These are phyloP conservation scores for Kurtzmaniella natalensis DNA, from an alignment of 1,139 yeast species.

Conservation along the genomic window DNA sequence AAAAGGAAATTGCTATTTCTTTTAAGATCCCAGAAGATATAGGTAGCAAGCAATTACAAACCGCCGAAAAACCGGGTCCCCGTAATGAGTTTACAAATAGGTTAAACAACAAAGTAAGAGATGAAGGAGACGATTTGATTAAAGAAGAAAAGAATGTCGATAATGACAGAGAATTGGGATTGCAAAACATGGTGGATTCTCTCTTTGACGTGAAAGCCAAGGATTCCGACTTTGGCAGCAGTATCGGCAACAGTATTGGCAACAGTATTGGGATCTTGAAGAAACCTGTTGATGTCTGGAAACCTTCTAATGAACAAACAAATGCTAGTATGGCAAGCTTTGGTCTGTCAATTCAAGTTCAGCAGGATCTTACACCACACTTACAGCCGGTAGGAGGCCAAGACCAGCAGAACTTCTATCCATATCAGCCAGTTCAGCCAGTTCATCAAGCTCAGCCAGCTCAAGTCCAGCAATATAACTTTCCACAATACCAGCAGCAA, in stretches of 20 bases:
- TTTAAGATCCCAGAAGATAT: slow-evolving; percentile 32
- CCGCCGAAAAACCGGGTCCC: too few relatives aligned
- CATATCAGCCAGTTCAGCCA: too few relatives aligned
- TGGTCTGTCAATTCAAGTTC: too few relatives aligned
- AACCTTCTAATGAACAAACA: too few relatives aligned
- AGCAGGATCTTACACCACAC: too few relatives aligned
- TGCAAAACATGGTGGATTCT: slow-evolving; percentile 17
- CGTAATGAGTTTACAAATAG: neutral
- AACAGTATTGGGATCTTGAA: too few relatives aligned
- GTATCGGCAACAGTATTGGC: too few relatives aligned
- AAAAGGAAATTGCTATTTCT: slow-evolving; percentile 12
- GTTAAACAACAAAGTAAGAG: neutral
- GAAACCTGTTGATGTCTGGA: too few relatives aligned
- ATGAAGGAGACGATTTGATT: slow-evolving; percentile 4
- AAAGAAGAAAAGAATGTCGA: slow-evolving; percentile 1
- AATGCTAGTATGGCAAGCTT: too few relatives aligned
- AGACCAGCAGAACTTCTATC: too few relatives aligned
- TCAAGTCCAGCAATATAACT: slow-evolving; percentile 2
- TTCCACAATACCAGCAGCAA: neutral
- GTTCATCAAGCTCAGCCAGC: neutral
- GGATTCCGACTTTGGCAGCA: too few relatives aligned
- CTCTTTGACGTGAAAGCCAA: slow-evolving; percentile 5
- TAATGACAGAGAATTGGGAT: slow-evolving; percentile 9
- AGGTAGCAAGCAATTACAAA: slow-evolving; percentile 14
- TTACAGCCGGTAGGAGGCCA: too few relatives aligned